phyloP scores from a whole-genome alignment of 805 yeast genomes.

The Yamadazyma endophytica region DNA sequence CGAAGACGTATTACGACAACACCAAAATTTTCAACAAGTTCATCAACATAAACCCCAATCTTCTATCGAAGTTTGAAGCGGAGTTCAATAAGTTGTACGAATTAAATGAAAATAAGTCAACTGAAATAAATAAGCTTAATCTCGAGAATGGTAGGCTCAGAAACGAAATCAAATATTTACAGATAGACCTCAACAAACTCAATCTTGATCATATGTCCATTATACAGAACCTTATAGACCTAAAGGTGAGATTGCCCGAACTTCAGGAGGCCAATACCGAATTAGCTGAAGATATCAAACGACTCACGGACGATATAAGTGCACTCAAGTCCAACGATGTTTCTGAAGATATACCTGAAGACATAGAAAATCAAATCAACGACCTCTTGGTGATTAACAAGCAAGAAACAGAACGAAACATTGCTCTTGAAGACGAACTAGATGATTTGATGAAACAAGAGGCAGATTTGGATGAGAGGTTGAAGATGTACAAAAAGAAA shows the following conservation, averaged over 20 bases:
- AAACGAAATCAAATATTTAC: constrained; percentile 68
- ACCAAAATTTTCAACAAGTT: constrained; percentile 78
- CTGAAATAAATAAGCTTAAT: constrained; percentile 56
- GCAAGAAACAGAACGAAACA: constrained; percentile 33
- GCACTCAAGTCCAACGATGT: constrained; percentile 40
- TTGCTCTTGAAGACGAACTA: constrained; percentile 35
- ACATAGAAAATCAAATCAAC: constrained; percentile 33
- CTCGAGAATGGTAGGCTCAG: constrained; percentile 68
- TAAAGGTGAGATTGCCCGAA: constrained; percentile 71
- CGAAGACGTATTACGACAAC: constrained; percentile 48
- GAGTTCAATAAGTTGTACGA: constrained; percentile 76
- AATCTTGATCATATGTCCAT: constrained; percentile 81
- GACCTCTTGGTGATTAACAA: constrained; percentile 33
- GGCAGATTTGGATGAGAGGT: constrained; percentile 6
- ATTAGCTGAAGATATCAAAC: constrained; percentile 41
- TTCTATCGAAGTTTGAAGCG: constrained; percentile 62
- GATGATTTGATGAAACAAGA: constrained; percentile 9
- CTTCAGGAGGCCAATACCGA: constrained; percentile 71
- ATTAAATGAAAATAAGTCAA: constrained; percentile 60
- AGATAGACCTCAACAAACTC: constrained; percentile 61
- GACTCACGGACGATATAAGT: constrained; percentile 23
- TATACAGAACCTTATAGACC: constrained; percentile 82
- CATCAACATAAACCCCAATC: constrained; percentile 67
- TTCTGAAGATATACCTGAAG: constrained; percentile 24
- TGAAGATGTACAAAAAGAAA: constrained; percentile 8